phyloP scores from a whole-genome alignment of 108 stramenopile species.

The Skeletonema costatum region DNA sequence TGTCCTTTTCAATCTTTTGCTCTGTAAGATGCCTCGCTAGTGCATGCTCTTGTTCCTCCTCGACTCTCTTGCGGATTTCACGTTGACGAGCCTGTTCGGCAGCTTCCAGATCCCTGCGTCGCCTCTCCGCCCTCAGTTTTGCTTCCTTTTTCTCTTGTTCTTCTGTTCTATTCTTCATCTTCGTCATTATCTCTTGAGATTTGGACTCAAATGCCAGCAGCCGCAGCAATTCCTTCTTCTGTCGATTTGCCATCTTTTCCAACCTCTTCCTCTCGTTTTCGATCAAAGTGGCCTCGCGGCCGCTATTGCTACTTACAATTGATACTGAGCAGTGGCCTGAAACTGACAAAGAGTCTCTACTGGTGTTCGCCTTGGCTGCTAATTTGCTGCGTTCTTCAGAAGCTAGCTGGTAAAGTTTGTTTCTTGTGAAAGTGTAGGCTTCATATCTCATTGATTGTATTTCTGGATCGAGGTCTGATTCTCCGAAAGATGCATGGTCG shows the following conservation, averaged over 20 bases:
- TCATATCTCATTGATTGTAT: constrained; percentile 29
- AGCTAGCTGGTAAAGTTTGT: constrained; percentile 9
- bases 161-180: constrained; percentile 19
- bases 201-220: constrained; percentile 29
- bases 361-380: background rate
- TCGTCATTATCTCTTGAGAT: constrained; percentile 24
- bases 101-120: constrained; percentile 12
- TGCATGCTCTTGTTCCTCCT: constrained; percentile 16
- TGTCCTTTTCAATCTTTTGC: constrained; percentile 24
- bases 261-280: constrained; percentile 28
- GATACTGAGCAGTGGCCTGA: background rate
- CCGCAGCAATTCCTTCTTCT: constrained; percentile 24
- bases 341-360: background rate
- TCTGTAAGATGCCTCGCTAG: constrained; percentile 7
- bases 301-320: background rate
- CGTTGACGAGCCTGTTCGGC: constrained; percentile 37
- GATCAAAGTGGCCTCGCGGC: constrained; percentile 5
- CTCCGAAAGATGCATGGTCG: constrained; percentile 18
- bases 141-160: constrained; percentile 25
- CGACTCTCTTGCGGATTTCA: constrained; percentile 14
- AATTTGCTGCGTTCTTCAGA: constrained; percentile 7
- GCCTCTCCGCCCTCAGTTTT: constrained; percentile 17
- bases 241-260: constrained; percentile 32
- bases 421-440: constrained; percentile 14
- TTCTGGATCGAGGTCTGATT: constrained; percentile 20